Evolutionary conservation across 2,329 filamentous ascomycete genomes (phyloP).

Genomic region (Elsinoe arachidis): DNA sequence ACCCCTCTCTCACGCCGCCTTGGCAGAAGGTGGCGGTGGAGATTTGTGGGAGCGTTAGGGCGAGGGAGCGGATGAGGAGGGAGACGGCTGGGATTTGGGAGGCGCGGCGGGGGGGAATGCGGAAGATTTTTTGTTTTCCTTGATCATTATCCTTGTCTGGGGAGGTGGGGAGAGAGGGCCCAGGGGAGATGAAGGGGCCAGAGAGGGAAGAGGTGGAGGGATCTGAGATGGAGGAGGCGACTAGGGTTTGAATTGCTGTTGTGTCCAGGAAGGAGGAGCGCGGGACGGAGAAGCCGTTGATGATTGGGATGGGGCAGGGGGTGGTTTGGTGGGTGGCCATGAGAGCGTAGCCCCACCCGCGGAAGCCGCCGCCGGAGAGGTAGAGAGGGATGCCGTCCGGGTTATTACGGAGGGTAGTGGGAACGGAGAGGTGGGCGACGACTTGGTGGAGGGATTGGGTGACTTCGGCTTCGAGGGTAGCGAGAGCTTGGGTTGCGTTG

Average conservation of each 20-base stretch:
- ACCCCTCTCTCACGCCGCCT: slow-evolving; percentile 79
- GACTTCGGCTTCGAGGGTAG: not conserved
- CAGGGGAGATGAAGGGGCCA: not conserved
- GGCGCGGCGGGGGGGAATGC: slow-evolving; percentile 70
- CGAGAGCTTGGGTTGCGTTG: not conserved
- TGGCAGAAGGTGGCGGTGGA: slow-evolving; percentile 73
- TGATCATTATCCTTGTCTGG: slow-evolving; percentile 25
- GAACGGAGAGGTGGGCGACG: not conserved
- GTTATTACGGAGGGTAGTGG: slow-evolving; percentile 30
- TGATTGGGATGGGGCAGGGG: slow-evolving; percentile 75
- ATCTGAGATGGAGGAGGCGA: slow-evolving; percentile 19
- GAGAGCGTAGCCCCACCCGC: slow-evolving; percentile 82
- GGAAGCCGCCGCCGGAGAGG: slow-evolving; percentile 81
- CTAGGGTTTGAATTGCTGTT: slow-evolving; percentile 34
- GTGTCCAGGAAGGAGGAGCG: slow-evolving; percentile 54
- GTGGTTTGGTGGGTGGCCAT: slow-evolving; percentile 66
- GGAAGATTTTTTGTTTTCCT: slow-evolving; percentile 45
- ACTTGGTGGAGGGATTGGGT: not conserved
- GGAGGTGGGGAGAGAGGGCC: slow-evolving; percentile 21
- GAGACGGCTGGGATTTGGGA: slow-evolving; percentile 77
- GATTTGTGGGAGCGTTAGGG: slow-evolving; percentile 60
- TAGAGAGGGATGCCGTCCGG: slow-evolving; percentile 59
- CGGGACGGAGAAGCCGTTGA: slow-evolving; percentile 66
- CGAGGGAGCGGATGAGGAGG: slow-evolving; percentile 67
- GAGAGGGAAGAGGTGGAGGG: slow-evolving; percentile 1